phyloP scores from a whole-genome alignment of 108 stramenopile genomes.

The Cyclotella atomus region DNA sequence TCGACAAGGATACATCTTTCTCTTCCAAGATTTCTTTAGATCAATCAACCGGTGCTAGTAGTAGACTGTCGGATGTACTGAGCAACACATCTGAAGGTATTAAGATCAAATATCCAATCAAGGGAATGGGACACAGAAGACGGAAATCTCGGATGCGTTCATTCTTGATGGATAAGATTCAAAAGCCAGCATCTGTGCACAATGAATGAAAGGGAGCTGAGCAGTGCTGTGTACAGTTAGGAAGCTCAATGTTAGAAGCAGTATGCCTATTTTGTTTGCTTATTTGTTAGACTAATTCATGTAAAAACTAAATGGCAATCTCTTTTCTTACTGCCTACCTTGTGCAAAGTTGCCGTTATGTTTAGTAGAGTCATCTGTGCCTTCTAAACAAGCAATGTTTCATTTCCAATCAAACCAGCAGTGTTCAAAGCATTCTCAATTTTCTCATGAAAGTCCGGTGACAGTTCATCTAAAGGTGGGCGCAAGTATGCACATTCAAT shows the following conservation, averaged over 20 bases:
- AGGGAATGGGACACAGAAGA: not conserved
- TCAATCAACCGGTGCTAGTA: not conserved
- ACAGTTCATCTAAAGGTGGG: constrained; percentile 53
- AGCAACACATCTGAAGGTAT: not conserved
- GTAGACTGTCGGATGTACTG: not conserved
- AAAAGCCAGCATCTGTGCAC: not conserved
- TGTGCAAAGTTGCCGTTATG: too few species aligned
- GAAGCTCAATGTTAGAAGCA: too few species aligned
- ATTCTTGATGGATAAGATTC: not conserved
- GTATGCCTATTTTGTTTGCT: too few species aligned
- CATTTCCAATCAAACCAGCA: constrained; percentile 26
- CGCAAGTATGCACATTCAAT: constrained; percentile 46
- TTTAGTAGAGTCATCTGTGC: too few species aligned
- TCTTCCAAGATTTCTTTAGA: too few species aligned
- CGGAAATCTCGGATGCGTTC: not conserved
- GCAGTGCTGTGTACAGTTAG: not conserved
- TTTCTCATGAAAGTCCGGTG: constrained; percentile 25
- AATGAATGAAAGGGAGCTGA: not conserved
- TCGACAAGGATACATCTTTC: too few species aligned
- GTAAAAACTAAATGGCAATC: too few species aligned
- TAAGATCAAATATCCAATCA: not conserved
- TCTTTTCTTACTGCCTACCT: too few species aligned
- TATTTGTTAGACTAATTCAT: too few species aligned
- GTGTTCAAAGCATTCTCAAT: constrained; percentile 37
- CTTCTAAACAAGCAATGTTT: not conserved